Base-by-base conservation (phyloP, 2,329 filamentous ascomycete species). In the Acarospora socialis region DNA sequence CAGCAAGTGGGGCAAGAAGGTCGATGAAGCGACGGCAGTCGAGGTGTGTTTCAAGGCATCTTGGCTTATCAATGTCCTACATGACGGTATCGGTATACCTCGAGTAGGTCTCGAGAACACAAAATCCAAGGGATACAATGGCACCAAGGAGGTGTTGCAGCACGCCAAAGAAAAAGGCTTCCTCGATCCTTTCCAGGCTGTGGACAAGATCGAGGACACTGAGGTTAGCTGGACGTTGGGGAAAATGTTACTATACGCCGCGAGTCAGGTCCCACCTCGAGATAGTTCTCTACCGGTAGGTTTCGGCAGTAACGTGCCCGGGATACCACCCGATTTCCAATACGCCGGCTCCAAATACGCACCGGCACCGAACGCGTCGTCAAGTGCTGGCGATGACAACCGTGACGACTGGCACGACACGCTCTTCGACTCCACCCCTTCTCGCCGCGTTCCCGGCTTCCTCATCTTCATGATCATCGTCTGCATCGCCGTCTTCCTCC, bases 171-270 rank as follows among this genome's bases (percentile, higher is more conserved):
- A 73, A 19, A 78, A 79, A 44, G 80, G 79, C 0, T 90, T 81
- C 46, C 54, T 83, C 4, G 77, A 90, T 44, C 73, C 87, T 0
- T 98, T 98, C 59, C 81, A 87, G 51, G 82, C 90, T 0, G 80
- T 95, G 18, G 76, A 98, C 55, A 90, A 90, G 54, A 86, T 98
- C 43, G 74, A 84, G 44, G 81, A 77, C 12, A 77, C 84, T 5
- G 92, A 98, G 60, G 78, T 98, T 12, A 92, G 82, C 60, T 98
- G 90, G 90, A 95, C 90, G 0, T 61, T 98, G 4, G 90, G 90
- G 1, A 93, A 94, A 51, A 94, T 95, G 69, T 72, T 98, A 5
- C 69, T 98, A 4, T 95, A 95, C 46, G 90, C 90, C 4, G 77
- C 87, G 1, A 90, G 83, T 3, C 83, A 94, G 52, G 67, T 98